Evolutionary conservation across 495 filamentous ascomycete genomes (phyloP).

Genomic region (Apodospora peruviana): DNA sequence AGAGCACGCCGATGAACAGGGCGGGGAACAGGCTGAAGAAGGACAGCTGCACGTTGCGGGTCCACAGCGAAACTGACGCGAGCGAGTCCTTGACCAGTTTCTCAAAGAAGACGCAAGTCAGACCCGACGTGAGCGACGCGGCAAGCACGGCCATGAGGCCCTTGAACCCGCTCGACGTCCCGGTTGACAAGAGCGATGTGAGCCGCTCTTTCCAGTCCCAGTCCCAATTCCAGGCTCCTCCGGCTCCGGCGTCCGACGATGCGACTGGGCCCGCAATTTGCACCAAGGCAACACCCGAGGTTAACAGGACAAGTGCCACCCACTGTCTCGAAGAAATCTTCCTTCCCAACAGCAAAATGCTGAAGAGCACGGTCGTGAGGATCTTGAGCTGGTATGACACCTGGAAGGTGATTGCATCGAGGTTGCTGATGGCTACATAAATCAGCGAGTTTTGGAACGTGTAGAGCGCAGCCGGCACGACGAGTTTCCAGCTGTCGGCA

Average conservation of each 20-base stretch:
- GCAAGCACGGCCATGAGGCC: slow-evolving; percentile 58
- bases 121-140: slow-evolving; percentile 56
- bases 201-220: slow-evolving; percentile 42
- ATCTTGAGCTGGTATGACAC: slow-evolving; percentile 71
- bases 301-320: slow-evolving; percentile 56
- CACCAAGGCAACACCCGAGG: slow-evolving; percentile 59
- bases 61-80: slow-evolving; percentile 55
- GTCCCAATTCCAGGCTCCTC: too few relatives aligned
- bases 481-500: slow-evolving; percentile 69
- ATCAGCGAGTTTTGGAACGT: slow-evolving; percentile 66
- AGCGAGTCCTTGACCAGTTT: slow-evolving; percentile 65
- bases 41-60: slow-evolving; percentile 68
- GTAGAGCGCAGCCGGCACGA: slow-evolving; percentile 63
- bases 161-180: slow-evolving; percentile 37
- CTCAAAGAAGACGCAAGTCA: slow-evolving; percentile 66
- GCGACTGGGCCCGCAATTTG: slow-evolving; percentile 45
- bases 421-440: slow-evolving; percentile 65
- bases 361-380: slow-evolving; percentile 61
- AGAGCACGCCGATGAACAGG: slow-evolving; percentile 65
- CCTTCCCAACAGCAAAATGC: slow-evolving; percentile 52
- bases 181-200: slow-evolving; percentile 23
- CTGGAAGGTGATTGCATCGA: slow-evolving; percentile 65
- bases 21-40: slow-evolving; percentile 69
- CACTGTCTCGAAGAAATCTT: slow-evolving; percentile 55
- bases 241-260: slow-evolving; percentile 46